A percentile compares a stretch with the other conserved stretches of the same genome.
These are phyloP conservation scores for Pelargonium nanum DNA, from an alignment of 345 rosid genomes.

Conservation along the genomic window DNA sequence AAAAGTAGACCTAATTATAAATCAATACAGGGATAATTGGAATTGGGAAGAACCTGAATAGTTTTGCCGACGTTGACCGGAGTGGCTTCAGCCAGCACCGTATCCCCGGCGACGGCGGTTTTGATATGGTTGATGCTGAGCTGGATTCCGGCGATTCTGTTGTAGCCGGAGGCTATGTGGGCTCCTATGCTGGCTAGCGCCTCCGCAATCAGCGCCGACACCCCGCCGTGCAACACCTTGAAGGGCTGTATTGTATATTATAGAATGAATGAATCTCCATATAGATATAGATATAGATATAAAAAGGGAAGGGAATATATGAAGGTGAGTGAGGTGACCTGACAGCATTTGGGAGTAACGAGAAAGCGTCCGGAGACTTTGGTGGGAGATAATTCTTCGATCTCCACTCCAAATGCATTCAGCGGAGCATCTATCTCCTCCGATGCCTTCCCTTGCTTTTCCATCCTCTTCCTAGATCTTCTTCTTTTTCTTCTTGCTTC, in stretches of 20 bases:
- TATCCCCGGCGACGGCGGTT: constrained; percentile 68
- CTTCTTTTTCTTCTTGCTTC: too few species aligned
- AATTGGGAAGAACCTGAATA: constrained; percentile 38
- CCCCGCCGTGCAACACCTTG: constrained; percentile 92
- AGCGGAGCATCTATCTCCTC: background rate
- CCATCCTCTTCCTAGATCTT: too few species aligned
- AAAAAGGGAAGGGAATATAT: background rate
- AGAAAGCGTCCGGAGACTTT: background rate
- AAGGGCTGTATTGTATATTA: constrained; percentile 45
- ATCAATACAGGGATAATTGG: too few species aligned
- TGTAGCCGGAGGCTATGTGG: constrained; percentile 65
- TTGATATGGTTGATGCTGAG: constrained; percentile 74
- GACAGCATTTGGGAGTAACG: background rate
- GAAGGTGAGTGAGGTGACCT: background rate
- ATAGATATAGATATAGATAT: too few species aligned
- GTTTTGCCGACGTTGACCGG: constrained; percentile 62
- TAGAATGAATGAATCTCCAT: background rate
- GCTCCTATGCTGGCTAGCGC: constrained; percentile 86
- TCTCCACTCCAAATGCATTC: background rate
- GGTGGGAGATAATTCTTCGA: background rate
- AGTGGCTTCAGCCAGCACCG: constrained; percentile 53
- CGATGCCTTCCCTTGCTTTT: too few species aligned
- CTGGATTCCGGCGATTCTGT: constrained; percentile 78
- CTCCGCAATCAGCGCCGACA: constrained; percentile 84
- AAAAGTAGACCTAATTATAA: too few species aligned